phyloP scores from a whole-genome alignment of 306 rosid species.

The Malus domestica region ASM211411v1 NC_041789.1:23687001-23687500 shows the following conservation, averaged over 20 bases:
- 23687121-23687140: slow-evolving; percentile 13
- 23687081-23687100: no score
- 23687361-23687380: not conserved
- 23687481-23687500: no score
- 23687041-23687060: slow-evolving; percentile 32
- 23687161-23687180: not conserved
- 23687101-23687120: no score
- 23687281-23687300: slow-evolving; percentile 17
- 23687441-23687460: not conserved
- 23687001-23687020: not conserved
- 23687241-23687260: slow-evolving; percentile 28
- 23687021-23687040: slow-evolving; percentile 19
- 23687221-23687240: slow-evolving; percentile 20
- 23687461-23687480: no score
- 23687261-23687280: slow-evolving; percentile 23
- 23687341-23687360: not conserved
- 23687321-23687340: not conserved
- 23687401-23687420: slow-evolving; percentile 37
- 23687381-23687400: slow-evolving; percentile 27
- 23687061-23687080: slow-evolving; percentile 17
- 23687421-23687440: slow-evolving; percentile 37
- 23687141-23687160: not conserved
- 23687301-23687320: slow-evolving; percentile 10
- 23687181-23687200: slow-evolving; percentile 12
- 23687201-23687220: not conserved